Conservation (phyloP, 306 rosid genomes). For the Rosa multiflora region DNA sequence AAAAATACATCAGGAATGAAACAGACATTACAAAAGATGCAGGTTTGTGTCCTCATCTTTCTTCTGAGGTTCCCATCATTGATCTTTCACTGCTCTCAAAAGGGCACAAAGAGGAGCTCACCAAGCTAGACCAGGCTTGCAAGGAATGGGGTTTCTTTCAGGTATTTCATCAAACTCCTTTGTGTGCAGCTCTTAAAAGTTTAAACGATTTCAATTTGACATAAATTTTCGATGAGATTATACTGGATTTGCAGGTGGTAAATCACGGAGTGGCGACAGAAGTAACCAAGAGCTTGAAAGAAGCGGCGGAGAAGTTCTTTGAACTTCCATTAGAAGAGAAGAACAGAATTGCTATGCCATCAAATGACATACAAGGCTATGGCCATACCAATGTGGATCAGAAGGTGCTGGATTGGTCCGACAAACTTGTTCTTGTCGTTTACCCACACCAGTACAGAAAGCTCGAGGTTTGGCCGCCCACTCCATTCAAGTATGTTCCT, state of each 20-base stretch:
- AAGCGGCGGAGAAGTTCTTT: conserved; percentile 14
- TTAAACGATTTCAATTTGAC: background rate
- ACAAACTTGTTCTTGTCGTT: conserved; percentile 10
- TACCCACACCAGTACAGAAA: conserved; percentile 25
- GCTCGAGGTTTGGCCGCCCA: conserved; percentile 30
- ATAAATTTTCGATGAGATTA: background rate
- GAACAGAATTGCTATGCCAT: conserved; percentile 26
- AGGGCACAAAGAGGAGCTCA: conserved; percentile 22
- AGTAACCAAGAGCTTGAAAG: conserved; percentile 18
- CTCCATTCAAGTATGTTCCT: conserved; percentile 31
- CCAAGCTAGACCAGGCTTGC: conserved; percentile 31
- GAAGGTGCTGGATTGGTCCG: conserved; percentile 37
- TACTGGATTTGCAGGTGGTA: conserved; percentile 10
- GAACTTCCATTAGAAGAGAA: conserved; percentile 32
- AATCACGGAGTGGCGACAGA: conserved; percentile 30
- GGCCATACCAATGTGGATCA: conserved; percentile 29
- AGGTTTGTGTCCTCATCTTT: background rate
- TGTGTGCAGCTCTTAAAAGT: background rate
- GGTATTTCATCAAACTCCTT: conserved; percentile 10
- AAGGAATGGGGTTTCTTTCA: conserved; percentile 40
- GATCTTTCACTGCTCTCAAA: conserved; percentile 29
- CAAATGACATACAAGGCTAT: conserved; percentile 29
- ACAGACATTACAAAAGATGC: conserved; percentile 13
- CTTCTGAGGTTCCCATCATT: conserved; percentile 19
- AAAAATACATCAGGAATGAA: conserved; percentile 20